Evolutionary conservation across 139 green algal species (phyloP).

Genomic region (Zygnema cylindricum): DNA sequence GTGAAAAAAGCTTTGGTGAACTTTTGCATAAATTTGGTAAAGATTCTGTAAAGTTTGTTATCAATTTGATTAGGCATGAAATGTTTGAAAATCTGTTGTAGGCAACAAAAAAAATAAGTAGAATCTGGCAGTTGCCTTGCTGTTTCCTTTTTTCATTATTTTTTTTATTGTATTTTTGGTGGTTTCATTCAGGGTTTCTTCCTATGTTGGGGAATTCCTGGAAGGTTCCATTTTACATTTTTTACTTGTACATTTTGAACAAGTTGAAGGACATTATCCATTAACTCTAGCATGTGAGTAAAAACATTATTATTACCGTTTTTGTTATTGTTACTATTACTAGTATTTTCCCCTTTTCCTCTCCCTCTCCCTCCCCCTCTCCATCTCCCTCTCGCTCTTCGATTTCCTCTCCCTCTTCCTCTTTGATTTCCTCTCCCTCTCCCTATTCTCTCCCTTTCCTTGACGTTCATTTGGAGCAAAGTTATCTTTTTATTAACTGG

Average conservation of each 20-base stretch:
- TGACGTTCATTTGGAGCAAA: not conserved
- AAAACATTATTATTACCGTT: no score
- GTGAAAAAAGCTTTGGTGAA: no score
- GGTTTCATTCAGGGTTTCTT: not conserved
- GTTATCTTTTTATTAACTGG: no score
- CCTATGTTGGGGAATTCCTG: not conserved
- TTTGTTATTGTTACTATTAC: no score
- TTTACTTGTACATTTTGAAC: not conserved
- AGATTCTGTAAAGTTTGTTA: no score
- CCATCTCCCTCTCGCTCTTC: not conserved
- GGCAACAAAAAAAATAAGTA: not conserved
- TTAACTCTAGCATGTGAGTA: not conserved
- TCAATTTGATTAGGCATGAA: no score
- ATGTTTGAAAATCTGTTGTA: no score
- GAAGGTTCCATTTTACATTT: not conserved
- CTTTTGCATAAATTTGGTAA: no score
- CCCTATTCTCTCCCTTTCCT: not conserved
- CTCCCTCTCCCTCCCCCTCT: not conserved
- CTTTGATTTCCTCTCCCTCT: not conserved
- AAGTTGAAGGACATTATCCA: not conserved
- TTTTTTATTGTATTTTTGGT: not conserved
- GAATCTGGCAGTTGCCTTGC: not conserved
- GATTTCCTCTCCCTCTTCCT: not conserved
- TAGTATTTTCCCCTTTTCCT: no score
- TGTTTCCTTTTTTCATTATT: not conserved